Percentiles rank a stretch among this genome's conserved stretches.
Conservation (phyloP, 495 filamentous ascomycete species). For the Penicillium turbatum region DNA sequence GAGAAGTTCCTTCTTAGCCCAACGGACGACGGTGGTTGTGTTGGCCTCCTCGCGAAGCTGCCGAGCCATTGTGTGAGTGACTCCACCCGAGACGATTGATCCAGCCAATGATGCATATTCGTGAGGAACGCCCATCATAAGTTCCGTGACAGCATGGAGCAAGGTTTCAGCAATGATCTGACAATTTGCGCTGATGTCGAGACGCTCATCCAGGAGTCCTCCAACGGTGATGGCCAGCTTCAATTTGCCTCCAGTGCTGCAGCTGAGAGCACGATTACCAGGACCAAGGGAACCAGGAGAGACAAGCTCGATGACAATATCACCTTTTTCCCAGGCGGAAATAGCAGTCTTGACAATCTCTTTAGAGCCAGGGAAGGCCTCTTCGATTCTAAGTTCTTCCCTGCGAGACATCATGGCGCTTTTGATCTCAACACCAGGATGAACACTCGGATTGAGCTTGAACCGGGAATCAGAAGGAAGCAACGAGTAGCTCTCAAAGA, state of each 20-base stretch:
- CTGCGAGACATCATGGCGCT: constrained; percentile 34
- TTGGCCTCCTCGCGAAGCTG: constrained; percentile 38
- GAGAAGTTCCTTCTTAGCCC: constrained; percentile 44
- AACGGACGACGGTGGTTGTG: constrained; percentile 28
- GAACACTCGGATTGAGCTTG: constrained; percentile 32
- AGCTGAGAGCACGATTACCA: constrained; percentile 47
- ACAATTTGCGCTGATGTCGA: constrained; percentile 45
- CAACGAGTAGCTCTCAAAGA: constrained; percentile 34
- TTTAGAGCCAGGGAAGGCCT: constrained; percentile 45
- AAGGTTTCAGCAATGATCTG: constrained; percentile 51
- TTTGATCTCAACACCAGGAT: constrained; percentile 51
- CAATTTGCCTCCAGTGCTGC: constrained; percentile 32
- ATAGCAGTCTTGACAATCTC: constrained; percentile 39
- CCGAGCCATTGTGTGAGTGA: constrained; percentile 35
- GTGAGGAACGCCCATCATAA: constrained; percentile 46
- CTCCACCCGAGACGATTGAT: constrained; percentile 40
- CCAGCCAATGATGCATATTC: constrained; percentile 48
- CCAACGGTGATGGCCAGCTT: constrained; percentile 42
- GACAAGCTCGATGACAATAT: constrained; percentile 46
- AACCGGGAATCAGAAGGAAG: constrained; percentile 32
- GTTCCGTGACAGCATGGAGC: constrained; percentile 50
- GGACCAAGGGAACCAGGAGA: constrained; percentile 36
- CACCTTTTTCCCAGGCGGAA: constrained; percentile 37
- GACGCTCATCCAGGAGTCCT: constrained; percentile 30
- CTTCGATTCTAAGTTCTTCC: constrained; percentile 31